Base-by-base conservation (phyloP, 2,329 filamentous ascomycete species). In the Fusarium brachygibbosum region DNA sequence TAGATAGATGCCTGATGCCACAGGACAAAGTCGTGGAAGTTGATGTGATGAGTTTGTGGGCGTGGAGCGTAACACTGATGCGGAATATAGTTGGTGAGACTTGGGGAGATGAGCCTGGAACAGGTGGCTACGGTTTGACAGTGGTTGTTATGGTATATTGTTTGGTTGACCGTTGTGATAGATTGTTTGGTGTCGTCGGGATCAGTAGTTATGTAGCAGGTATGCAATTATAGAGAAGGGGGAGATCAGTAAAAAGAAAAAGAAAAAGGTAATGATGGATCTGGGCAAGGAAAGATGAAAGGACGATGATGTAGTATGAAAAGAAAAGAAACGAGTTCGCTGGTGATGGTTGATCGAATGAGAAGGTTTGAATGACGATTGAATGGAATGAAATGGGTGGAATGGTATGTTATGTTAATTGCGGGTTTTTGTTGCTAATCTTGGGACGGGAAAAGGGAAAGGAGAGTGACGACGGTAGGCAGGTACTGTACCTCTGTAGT, bases 41-140 rank as follows among this genome's bases (percentile, higher is more conserved):
- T 46, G 50, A 58, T 42, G 34, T 23, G 54, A 44, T 41, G 31
- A 25, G n/a, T 57, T 42, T 23, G 51, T 17, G 41, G 34, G 23
- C 29, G 67, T 61, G 63, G 29, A 64, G 61, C 58, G 68, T 61
- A 32, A 52, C 50, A 54, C 63, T 28, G 14, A 50, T 40, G 52
- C 56, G 45, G 58, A 61, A 34, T 54, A 57, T 57, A 58, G 21
- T 63, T 61, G 44, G 58, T 65, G 48, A 65, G 58, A 70, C 67
- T 48, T 55, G 63, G 34, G 37, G 41, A 67, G 63, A 70, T 59
- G 63, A 70, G 42, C 46, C 53, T 68, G 25, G 41, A 48, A 53
- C 66, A 53, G 50, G 29, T 58, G 42, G 40, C 62, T 41, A 46
- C 37, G 32, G 50, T 41, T 50, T 66, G 45, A 29, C 37, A 45